Evolutionary conservation across 495 filamentous ascomycete species (phyloP).

Genomic region (Corynascus novoguineensis): DNA sequence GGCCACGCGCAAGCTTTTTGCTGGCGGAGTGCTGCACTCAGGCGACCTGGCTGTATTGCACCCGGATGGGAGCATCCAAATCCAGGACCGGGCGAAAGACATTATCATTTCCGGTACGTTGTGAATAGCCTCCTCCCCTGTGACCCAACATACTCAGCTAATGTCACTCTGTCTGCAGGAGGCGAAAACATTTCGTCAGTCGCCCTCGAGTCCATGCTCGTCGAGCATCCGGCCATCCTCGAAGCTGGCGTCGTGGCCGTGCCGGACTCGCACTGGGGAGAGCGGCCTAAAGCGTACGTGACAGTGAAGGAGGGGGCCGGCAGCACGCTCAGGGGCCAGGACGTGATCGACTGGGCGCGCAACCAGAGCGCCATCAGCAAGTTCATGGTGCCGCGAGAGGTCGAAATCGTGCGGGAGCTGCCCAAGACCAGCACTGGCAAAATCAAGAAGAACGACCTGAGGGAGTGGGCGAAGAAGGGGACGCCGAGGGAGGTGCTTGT

Average conservation of each 20-base stretch:
- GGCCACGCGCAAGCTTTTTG: slow-evolving; percentile 83
- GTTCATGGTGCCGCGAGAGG: slow-evolving; percentile 94
- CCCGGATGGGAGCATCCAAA: slow-evolving; percentile 81
- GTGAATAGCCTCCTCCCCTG: background rate
- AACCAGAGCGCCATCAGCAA: slow-evolving; percentile 70
- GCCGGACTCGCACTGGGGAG: slow-evolving; percentile 86
- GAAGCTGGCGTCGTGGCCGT: slow-evolving; percentile 91
- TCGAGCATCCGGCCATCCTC: slow-evolving; percentile 78
- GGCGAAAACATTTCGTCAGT: slow-evolving; percentile 97
- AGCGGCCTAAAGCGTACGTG: slow-evolving; percentile 88
- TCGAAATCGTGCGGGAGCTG: slow-evolving; percentile 79
- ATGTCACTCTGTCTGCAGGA: slow-evolving; percentile 43
- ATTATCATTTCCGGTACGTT: slow-evolving; percentile 90
- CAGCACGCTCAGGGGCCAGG: slow-evolving; percentile 52
- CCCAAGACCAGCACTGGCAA: slow-evolving; percentile 98
- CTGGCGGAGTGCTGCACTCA: slow-evolving; percentile 78
- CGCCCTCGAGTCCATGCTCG: slow-evolving; percentile 87
- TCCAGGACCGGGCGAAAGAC: slow-evolving; percentile 90
- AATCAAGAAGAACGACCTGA: slow-evolving; percentile 87
- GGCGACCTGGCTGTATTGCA: slow-evolving; percentile 93
- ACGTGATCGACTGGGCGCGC: slow-evolving; percentile 83
- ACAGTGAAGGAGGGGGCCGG: slow-evolving; percentile 60
- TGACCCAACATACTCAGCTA: background rate
- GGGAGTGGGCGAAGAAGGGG: slow-evolving; percentile 71
- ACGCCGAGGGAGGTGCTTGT: slow-evolving; percentile 14